Conservation (phyloP, 768 basidiomycete species). For the Hygrocybe coccinea region DNA sequence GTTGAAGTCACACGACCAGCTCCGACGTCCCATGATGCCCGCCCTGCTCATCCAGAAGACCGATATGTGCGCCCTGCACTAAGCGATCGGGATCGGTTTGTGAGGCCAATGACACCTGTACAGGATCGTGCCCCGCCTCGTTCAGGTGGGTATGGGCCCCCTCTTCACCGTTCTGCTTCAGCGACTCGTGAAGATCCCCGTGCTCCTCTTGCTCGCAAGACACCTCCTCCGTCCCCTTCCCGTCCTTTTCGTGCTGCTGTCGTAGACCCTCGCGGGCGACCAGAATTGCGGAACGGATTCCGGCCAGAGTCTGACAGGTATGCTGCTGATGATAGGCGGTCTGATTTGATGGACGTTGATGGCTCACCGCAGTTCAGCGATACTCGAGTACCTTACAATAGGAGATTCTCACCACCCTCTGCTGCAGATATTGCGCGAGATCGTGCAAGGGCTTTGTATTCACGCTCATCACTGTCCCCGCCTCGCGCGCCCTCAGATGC, state of each 20-base stretch:
- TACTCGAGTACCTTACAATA: slow-evolving; percentile 20
- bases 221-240: slow-evolving; percentile 22
- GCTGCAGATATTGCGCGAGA: slow-evolving; percentile 29
- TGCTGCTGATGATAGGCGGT: slow-evolving; percentile 34
- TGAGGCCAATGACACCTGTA: no score
- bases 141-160: slow-evolving; percentile 5
- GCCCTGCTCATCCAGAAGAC: slow-evolving; percentile 18
- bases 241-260: slow-evolving; percentile 26
- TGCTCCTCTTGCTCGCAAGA: slow-evolving; percentile 11
- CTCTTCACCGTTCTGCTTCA: slow-evolving; percentile 2
- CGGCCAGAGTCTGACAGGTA: slow-evolving; percentile 37
- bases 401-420: slow-evolving; percentile 33
- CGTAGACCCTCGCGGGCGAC: slow-evolving; percentile 34
- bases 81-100: slow-evolving; percentile 4
- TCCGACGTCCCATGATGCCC: slow-evolving; percentile 15
- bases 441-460: slow-evolving; percentile 30
- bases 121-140: slow-evolving; percentile 3
- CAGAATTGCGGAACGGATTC: slow-evolving; percentile 25
- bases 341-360: slow-evolving; percentile 34
- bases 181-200: slow-evolving; percentile 11
- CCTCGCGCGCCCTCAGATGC: slow-evolving; percentile 22
- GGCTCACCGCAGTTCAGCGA: slow-evolving; percentile 34
- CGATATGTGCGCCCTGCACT: slow-evolving; percentile 14
- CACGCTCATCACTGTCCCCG: slow-evolving; percentile 27
- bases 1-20: slow-evolving; percentile 9